These are phyloP conservation scores for Alternaria panax DNA, from an alignment of 2,329 filamentous ascomycete genomes.

Conservation along the genomic window DNA sequence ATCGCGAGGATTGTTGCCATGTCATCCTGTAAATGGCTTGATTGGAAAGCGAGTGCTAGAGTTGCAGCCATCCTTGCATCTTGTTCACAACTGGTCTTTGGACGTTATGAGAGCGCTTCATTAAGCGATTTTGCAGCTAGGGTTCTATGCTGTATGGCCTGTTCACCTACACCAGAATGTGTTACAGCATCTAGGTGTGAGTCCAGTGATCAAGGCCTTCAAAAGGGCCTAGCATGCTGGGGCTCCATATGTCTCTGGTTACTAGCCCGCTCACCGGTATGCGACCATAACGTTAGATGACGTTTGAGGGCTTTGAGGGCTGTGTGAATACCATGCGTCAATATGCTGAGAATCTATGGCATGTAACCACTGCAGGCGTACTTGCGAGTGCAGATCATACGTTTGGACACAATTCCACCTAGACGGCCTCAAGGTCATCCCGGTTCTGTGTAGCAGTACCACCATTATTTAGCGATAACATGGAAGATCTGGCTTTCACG, in stretches of 20 bases:
- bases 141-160: slow-evolving; percentile 70
- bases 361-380: slow-evolving; percentile 30
- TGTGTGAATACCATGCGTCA: slow-evolving; percentile 34
- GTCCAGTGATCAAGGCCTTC: slow-evolving; percentile 18
- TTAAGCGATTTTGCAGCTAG: slow-evolving; percentile 65
- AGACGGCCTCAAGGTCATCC: background rate
- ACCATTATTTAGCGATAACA: slow-evolving; percentile 28
- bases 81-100: slow-evolving; percentile 40
- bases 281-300: slow-evolving; percentile 24
- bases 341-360: slow-evolving; percentile 27
- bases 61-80: slow-evolving; percentile 50
- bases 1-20: slow-evolving; percentile 49
- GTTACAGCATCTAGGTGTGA: slow-evolving; percentile 62
- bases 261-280: slow-evolving; percentile 38
- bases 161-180: slow-evolving; percentile 60
- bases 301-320: slow-evolving; percentile 26
- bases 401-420: background rate
- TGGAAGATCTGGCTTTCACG: slow-evolving; percentile 21
- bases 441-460: slow-evolving; percentile 10
- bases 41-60: slow-evolving; percentile 49
- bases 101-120: slow-evolving; percentile 46
- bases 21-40: slow-evolving; percentile 48
- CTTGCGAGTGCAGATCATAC: slow-evolving; percentile 23
- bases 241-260: slow-evolving; percentile 14
- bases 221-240: slow-evolving; percentile 20